Conservation (phyloP, 108 stramenopile genomes). For the Stephanodiscus triporus region DNA sequence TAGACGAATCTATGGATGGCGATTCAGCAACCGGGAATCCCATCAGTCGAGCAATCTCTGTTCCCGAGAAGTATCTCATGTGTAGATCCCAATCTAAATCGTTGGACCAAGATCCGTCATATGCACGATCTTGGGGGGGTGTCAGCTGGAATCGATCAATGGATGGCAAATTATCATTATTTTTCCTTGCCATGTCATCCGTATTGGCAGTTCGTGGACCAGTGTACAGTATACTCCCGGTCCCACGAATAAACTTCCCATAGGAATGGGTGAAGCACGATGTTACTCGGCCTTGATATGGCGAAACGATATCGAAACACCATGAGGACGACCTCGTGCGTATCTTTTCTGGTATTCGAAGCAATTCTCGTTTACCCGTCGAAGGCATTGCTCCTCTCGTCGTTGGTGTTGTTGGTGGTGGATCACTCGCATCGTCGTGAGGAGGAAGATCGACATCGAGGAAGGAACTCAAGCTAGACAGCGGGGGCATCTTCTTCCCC, state of each 20-base stretch:
- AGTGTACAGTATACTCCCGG: conserved; percentile 82
- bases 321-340: conserved; percentile 66
- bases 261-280: conserved; percentile 90
- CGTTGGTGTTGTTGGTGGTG: neutral
- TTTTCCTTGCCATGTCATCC: neutral
- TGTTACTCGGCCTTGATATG: conserved; percentile 37
- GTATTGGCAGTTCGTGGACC: conserved; percentile 4
- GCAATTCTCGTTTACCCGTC: conserved; percentile 19
- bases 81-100: conserved; percentile 51
- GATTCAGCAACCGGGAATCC: conserved; percentile 59
- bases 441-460: conserved; percentile 31
- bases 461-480: conserved; percentile 27
- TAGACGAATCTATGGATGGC: neutral
- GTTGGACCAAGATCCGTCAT: conserved; percentile 58
- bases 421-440: neutral
- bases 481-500: neutral
- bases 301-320: conserved; percentile 90
- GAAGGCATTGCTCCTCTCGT: neutral
- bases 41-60: conserved; percentile 79
- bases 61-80: conserved; percentile 83
- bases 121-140: conserved; percentile 61
- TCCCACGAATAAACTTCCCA: conserved; percentile 79
- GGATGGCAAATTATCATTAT: neutral
- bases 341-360: conserved; percentile 59
- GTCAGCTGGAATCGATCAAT: conserved; percentile 43